Conservation (phyloP, 2,329 filamentous ascomycete genomes). For the Colletotrichum cereale region DNA sequence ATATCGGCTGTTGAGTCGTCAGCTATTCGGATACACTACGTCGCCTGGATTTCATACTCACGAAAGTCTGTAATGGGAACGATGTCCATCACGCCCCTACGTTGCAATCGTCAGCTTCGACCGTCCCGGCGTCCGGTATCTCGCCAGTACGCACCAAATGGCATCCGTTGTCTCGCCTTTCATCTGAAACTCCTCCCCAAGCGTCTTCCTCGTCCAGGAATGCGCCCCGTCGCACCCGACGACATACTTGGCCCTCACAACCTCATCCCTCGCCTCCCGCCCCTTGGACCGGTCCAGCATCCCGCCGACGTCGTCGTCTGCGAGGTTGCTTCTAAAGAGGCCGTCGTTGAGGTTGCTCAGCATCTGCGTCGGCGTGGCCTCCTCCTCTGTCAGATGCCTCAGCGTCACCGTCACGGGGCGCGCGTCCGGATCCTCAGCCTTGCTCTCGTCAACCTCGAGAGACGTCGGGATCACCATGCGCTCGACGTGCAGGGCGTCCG, state of each 20-base stretch:
- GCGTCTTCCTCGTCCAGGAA: conserved; percentile 71
- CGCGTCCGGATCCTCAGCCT: conserved; percentile 61
- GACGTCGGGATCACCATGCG: conserved; percentile 69
- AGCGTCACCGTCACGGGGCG: conserved; percentile 73
- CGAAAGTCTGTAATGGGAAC: conserved; percentile 62
- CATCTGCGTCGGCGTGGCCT: conserved; percentile 60
- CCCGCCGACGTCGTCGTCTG: conserved; percentile 67
- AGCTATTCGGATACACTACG: neutral
- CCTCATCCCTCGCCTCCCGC: conserved; percentile 52
- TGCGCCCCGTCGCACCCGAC: conserved; percentile 78
- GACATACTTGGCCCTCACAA: conserved; percentile 71
- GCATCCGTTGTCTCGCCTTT: conserved; percentile 66
- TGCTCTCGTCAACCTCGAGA: conserved; percentile 65
- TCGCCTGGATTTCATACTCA: neutral
- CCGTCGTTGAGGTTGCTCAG: conserved; percentile 59
- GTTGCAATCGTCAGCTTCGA: neutral
- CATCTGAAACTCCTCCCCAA: conserved; percentile 63
- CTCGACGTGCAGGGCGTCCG: conserved; percentile 64
- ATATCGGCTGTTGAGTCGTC: conserved; percentile 56
- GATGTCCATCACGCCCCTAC: conserved; percentile 54
- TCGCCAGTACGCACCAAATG: conserved; percentile 52
- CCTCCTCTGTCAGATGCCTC: conserved; percentile 69
- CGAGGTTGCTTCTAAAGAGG: conserved; percentile 70
- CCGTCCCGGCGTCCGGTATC: neutral
- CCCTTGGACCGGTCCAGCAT: conserved; percentile 45